phyloP scores from a whole-genome alignment of 78 protist species.

The Dictyostelium discoideum region DNA sequence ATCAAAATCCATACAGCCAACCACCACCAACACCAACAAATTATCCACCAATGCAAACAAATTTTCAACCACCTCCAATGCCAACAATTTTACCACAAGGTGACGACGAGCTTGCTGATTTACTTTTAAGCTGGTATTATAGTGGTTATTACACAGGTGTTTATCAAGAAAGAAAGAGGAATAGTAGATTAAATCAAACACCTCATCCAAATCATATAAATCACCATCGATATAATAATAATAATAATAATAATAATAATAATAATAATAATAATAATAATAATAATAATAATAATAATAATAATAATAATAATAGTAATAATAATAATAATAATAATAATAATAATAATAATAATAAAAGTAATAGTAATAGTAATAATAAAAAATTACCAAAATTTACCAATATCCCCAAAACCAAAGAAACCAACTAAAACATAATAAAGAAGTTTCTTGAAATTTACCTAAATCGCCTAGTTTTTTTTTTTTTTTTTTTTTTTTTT shows the following conservation, averaged over 20 bases:
- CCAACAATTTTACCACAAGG: constrained; percentile 1
- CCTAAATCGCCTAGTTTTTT: too few relatives aligned
- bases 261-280: constrained; percentile 4
- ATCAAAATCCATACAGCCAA: background rate
- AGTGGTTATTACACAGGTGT: constrained; percentile 70
- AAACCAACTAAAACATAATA: background rate
- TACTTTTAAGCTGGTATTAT: constrained; percentile 67
- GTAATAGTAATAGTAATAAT: background rate
- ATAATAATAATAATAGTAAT: constrained; percentile 15
- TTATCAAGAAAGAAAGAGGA: constrained; percentile 59
- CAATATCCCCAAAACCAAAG: background rate
- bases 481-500: too few relatives aligned
- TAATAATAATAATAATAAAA: background rate
- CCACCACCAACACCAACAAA: background rate
- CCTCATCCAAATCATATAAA: background rate
- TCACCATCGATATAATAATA: background rate
- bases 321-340: constrained; percentile 15
- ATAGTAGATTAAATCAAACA: background rate
- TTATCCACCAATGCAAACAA: background rate
- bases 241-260: background rate
- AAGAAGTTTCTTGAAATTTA: background rate
- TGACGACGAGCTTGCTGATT: constrained; percentile 30
- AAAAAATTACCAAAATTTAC: background rate
- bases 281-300: constrained; percentile 18
- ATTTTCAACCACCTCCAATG: constrained; percentile 14